Evolutionary conservation across 164 flowering plant genomes (phyloP).

Genomic region (Echeveria elegans): DNA sequence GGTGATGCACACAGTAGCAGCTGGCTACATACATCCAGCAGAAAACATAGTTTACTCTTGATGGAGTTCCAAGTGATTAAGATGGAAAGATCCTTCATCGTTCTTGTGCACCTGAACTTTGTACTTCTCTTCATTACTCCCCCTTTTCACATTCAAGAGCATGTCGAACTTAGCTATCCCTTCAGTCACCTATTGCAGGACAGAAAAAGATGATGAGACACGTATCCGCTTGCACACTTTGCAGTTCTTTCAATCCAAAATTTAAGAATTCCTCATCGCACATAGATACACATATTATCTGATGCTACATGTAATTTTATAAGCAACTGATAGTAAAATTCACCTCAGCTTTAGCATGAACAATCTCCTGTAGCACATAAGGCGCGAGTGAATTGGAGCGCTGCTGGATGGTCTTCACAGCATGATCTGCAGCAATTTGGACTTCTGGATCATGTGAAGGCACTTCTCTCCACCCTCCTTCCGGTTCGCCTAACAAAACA

Average conservation of each 20-base stretch:
- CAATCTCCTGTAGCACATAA: constrained; percentile 60
- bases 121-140: constrained; percentile 53
- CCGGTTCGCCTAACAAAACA: constrained; percentile 37
- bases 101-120: constrained; percentile 62
- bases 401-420: constrained; percentile 60
- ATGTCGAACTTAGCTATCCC: constrained; percentile 51
- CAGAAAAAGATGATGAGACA: neutral
- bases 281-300: too few relatives aligned
- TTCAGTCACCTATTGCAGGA: constrained; percentile 34
- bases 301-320: too few relatives aligned
- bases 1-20: too few relatives aligned
- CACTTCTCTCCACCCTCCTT: constrained; percentile 42
- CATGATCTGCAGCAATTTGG: constrained; percentile 68
- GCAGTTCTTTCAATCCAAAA: too few relatives aligned
- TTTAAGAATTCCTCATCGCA: too few relatives aligned
- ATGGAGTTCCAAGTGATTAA: constrained; percentile 35
- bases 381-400: constrained; percentile 68
- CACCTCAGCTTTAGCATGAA: constrained; percentile 70
- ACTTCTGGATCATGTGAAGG: constrained; percentile 60
- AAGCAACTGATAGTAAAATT: neutral
- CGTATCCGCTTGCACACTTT: too few relatives aligned
- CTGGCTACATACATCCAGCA: neutral
- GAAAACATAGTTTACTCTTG: constrained; percentile 12
- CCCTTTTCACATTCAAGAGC: constrained; percentile 61
- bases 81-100: constrained; percentile 28